Evolutionary conservation across 1,284 basidiomycete genomes (phyloP), one percentile per base, ranked within the genome.

Genomic region (Somion occarium): DNA sequence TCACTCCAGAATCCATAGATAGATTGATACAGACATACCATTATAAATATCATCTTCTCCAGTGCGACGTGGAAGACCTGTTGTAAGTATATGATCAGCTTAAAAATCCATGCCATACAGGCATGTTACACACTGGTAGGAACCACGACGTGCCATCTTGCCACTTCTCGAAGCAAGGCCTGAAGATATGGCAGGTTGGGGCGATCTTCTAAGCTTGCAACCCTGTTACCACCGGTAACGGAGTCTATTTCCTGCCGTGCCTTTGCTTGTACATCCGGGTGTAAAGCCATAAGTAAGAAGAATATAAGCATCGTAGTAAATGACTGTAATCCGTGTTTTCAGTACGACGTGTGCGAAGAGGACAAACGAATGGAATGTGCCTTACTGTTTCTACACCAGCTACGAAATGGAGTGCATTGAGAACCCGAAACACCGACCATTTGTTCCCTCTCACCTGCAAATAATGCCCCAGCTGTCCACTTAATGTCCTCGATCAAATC

Each of bases 171-270:
- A 2, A 70, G 55, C 2, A 68, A 49, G 1, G 64, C 65, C 27
- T 62, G 54, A 30, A 70, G 53, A 53, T 66, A 71, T 1, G 68
- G 66, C 44, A 71, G 51, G 3, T 44, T 48, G 20, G 57, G 49
- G 20, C 61, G 49, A 51, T 73, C 70, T 9, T 59, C 60, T 38
- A 69, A 62, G n/a, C 59, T 62, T 1, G 70, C 70, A 3, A 70
- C 51, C 22, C 18, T 13, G 15, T 67, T 54, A 44, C 48, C 34
- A n/a, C 65, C 63, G n/a, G 63, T 49, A n/a, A 70, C 60, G 18
- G 48, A 46, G 56, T 71, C 69, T 43, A 71, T 53, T 52, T 70
- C 66, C 18, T 59, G 61, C 53, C 67, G 68, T n/a, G 68, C 68
- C 24, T 58, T 59, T n/a, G 52, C 46, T 48, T 65, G 66, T 24